Base-by-base conservation (phyloP, 1,284 basidiomycete species). In the Phellopilus nigrolimitatus region DNA sequence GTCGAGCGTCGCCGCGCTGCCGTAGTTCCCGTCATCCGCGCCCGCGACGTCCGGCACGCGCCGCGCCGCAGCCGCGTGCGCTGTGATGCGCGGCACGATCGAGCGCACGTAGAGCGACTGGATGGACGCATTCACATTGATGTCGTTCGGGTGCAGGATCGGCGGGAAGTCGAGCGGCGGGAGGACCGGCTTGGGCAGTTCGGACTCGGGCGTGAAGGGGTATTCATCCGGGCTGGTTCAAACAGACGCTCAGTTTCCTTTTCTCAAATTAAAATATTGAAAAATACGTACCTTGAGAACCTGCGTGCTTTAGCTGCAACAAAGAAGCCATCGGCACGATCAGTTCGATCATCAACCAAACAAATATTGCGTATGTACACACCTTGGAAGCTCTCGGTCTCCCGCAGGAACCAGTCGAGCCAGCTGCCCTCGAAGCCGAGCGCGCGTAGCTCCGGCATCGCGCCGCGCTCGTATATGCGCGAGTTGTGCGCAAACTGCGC, bases 401-500 rank as follows among this genome's bases (percentile, higher is more conserved):
- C 95, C 61, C 87, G 87, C 68, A 99, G 72, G 70, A 99, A 94
- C 97, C 97, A 99, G 53, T 95, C 90, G 1, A 99, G 75, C 93
- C 94, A 98, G 55, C 83, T 90, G 1, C 91, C 91, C 2, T 80
- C 65, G 68, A 92, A 95, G 1, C 82, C 82, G 33, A 80, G 64
- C 27, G 84, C 76, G 45, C 75, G 75, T 31, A 91, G 74, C 66
- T 95, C 86, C 42, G 83, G 71, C 68, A 98, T 92, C 1, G 79
- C 86, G 10, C 84, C 87, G 2, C 76, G 75, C 51, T 84, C 72
- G 71, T 99, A 99, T 59, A 97, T 95, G 53, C 76, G 79, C n/a
- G 86, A 82, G 64, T 99, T 98, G 66, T 91, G 86, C 0, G 92
- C 92, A 63, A 97, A 99, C 66, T 99, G 95, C 0, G 94, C 95